These are phyloP conservation scores for Yamadazyma epiphylla DNA, from an alignment of 1,139 yeast genomes.

Conservation along the genomic window DNA sequence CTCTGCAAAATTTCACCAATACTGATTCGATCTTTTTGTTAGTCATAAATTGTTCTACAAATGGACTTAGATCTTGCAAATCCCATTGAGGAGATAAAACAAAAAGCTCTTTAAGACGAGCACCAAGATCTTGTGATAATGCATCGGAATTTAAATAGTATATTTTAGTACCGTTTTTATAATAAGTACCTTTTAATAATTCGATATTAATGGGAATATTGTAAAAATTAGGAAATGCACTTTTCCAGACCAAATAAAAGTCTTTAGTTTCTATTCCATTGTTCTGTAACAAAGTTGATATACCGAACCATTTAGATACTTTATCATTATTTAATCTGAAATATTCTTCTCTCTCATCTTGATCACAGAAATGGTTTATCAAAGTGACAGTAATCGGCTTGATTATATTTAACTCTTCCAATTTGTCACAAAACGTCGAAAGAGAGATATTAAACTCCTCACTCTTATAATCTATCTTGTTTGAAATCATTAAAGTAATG, in stretches of 20 bases:
- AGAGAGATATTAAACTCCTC: constrained; percentile 1
- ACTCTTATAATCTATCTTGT: constrained; percentile 25
- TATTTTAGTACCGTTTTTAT: constrained; percentile 42
- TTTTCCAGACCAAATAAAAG: constrained; percentile 60
- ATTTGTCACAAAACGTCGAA: not conserved
- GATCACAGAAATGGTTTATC: constrained; percentile 8
- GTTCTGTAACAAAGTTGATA: constrained; percentile 38
- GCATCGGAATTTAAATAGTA: constrained; percentile 47
- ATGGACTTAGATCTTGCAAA: constrained; percentile 68
- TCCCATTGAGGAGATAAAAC: constrained; percentile 64
- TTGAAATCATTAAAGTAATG: constrained; percentile 49
- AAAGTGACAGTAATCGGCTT: constrained; percentile 5
- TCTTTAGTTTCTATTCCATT: constrained; percentile 30
- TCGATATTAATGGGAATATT: constrained; percentile 52
- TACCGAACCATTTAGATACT: constrained; percentile 60
- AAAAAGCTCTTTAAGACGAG: constrained; percentile 62
- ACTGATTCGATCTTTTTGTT: constrained; percentile 65
- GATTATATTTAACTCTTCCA: not conserved
- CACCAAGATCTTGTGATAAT: constrained; percentile 49
- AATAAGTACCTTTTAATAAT: constrained; percentile 53
- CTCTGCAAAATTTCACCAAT: constrained; percentile 72
- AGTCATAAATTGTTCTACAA: constrained; percentile 52
- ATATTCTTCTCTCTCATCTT: constrained; percentile 3
- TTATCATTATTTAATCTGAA: constrained; percentile 34
- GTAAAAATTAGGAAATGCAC: constrained; percentile 62